Base-by-base conservation (phyloP, 1,284 basidiomycete genomes). In the Rhizopogon parksii region DNA sequence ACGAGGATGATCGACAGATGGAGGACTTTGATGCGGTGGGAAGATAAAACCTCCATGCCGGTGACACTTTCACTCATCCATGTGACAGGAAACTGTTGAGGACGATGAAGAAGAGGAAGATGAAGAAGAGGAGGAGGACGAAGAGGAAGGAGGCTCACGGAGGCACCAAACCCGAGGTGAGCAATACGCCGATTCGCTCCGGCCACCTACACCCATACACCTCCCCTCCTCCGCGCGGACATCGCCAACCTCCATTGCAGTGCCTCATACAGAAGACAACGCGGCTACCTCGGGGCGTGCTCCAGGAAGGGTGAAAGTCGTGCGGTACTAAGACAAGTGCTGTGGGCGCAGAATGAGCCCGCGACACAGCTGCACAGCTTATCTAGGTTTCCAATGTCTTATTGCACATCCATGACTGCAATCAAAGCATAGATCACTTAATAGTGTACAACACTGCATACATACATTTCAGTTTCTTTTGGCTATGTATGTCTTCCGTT, bases 11-110 rank as follows among this genome's bases (percentile, higher is more conserved):
- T 60, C 74, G 83, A 54, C 83, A 79, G 48, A 88, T 88, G 85
- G 87, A 88, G 63, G 85, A 88, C 60, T 89, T 89, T 67, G 87
- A 88, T 69, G 81, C 82, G 46, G 86, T 89, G 66, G 57, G 80
- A 49, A 17, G n/a, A 43, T 21, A 21, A 8, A 34, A 21, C 14
- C 12, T 34, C 17, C 4, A 15, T 2, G 14, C 12, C 11, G 42
- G 14, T 11, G 17, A 34, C 17, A 11, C 19, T 14, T 15, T 17
- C 25, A 45, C 54, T 64, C 36, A 63, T 47, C 17, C 11, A 27
- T 45, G 12, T 36, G 14, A n/a, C 45, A 69, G 68, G 67, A 68
- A 48, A 59, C 54, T 9, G 54, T 65, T 4, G 56, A 56, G 38
- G 34, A 83, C 77, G 78, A 83, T 58, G 70, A 66, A 17, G 74